Percentiles rank a stretch among this genome's conserved stretches.
phyloP scores from a whole-genome alignment of 2,329 filamentous ascomycete species.

The Tothia fuscella region DNA sequence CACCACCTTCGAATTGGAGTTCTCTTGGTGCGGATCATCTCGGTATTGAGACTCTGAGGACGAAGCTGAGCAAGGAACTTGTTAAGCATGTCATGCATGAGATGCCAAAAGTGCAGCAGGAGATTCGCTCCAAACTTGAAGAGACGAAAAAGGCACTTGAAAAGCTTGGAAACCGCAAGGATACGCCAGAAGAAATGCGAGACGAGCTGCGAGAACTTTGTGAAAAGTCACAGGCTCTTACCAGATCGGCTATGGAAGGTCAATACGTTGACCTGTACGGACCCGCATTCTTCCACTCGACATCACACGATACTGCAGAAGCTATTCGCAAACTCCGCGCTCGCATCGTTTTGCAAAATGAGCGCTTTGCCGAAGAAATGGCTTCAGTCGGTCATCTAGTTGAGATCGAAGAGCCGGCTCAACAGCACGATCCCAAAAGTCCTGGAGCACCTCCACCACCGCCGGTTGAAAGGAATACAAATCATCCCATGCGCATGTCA shows the following conservation, averaged over 20 bases:
- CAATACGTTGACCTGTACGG: slow-evolving; percentile 10
- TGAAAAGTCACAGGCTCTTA: slow-evolving; percentile 9
- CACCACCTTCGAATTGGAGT: slow-evolving; percentile 1
- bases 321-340: slow-evolving; percentile 7
- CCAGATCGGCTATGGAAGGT: slow-evolving; percentile 8
- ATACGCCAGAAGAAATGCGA: slow-evolving; percentile 8
- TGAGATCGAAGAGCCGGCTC: slow-evolving; percentile 8
- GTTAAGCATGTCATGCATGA: slow-evolving; percentile 9
- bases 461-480: neutral
- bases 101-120: slow-evolving; percentile 10
- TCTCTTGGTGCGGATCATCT: slow-evolving; percentile 2
- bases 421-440: neutral
- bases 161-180: slow-evolving; percentile 7
- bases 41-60: slow-evolving; percentile 10
- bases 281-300: slow-evolving; percentile 8
- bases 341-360: slow-evolving; percentile 10
- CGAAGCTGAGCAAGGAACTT: slow-evolving; percentile 11
- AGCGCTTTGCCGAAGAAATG: slow-evolving; percentile 10
- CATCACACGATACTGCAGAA: slow-evolving; percentile 1
- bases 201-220: slow-evolving; percentile 6
- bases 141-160: slow-evolving; percentile 4
- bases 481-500: slow-evolving; percentile 3
- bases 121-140: slow-evolving; percentile 6
- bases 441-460: neutral
- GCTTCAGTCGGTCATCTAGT: slow-evolving; percentile 1